Conservation (phyloP, 768 basidiomycete genomes). For the Mycena kentingensis region DNA sequence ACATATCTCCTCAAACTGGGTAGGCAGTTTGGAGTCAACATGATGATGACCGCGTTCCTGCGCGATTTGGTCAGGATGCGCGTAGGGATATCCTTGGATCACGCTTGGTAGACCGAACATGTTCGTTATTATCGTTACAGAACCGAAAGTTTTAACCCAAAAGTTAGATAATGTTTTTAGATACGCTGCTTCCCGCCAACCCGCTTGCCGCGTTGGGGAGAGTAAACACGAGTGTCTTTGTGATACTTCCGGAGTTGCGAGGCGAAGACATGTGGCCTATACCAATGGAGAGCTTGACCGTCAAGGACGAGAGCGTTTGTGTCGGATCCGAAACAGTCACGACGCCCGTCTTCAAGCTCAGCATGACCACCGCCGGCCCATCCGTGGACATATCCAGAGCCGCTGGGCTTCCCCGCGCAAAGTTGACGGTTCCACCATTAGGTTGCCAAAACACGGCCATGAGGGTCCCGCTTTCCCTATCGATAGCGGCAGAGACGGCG, state of each 20-base stretch:
- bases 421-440: slow-evolving; percentile 44
- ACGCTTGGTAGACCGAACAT: slow-evolving; percentile 32
- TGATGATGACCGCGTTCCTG: slow-evolving; percentile 59
- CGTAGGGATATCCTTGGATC: slow-evolving; percentile 54
- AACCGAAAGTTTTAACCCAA: too few species aligned
- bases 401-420: slow-evolving; percentile 29
- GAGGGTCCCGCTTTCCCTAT: slow-evolving; percentile 40
- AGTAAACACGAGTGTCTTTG: slow-evolving; percentile 37
- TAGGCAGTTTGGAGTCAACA: slow-evolving; percentile 52
- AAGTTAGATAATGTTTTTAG: too few species aligned
- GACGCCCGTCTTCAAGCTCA: slow-evolving; percentile 40
- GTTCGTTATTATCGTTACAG: background rate
- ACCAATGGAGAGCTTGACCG: slow-evolving; percentile 35
- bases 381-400: slow-evolving; percentile 39
- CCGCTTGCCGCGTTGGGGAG: slow-evolving; percentile 46
- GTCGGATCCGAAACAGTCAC: slow-evolving; percentile 69
- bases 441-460: slow-evolving; percentile 62
- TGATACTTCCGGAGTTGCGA: slow-evolving; percentile 22
- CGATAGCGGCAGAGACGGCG: slow-evolving; percentile 52
- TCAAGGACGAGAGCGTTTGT: slow-evolving; percentile 44
- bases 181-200: slow-evolving; percentile 51
- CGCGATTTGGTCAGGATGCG: slow-evolving; percentile 63
- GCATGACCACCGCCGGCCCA: slow-evolving; percentile 48
- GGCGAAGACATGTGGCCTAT: background rate
- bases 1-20: slow-evolving; percentile 78